Base-by-base conservation (phyloP, 306 rosid species). In the Hippophae tibetana region DNA sequence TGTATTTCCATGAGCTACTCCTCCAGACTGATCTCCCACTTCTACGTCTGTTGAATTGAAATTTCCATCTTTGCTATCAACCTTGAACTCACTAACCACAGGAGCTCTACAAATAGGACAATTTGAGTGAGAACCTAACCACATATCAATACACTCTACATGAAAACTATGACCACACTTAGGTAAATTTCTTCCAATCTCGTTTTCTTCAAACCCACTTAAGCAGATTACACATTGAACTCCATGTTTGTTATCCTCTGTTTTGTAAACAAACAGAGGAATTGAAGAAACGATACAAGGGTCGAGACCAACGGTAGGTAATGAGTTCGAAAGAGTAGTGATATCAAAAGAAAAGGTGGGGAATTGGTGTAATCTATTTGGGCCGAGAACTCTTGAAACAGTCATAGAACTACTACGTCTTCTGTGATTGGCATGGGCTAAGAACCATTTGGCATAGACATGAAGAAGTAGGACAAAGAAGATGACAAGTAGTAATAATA, bases 381-480 rank as follows among this genome's bases (percentile, higher is more conserved):
- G 97, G 7, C 79, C 71, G 11, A 79, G 83, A 6, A 79, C 72
- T 12, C 75, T 79, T 13, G 96, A 81, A 63, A 83, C 85, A 0
- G 84, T 65, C 8, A 80, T 72, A 3, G 94, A 63, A 38, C 74
- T 67, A 52, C 74, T 13, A 9, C 88, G 80, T 2, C 68, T 86
- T 9, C 73, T 79, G 65, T 54, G 85, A 13, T 75, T 78, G 45
- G 90, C 67, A 3, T 76, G 96, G 42, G 87, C 78, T 1, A 85
- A 54, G 84, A 93, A 86, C 85, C 95, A 86, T 41, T 82, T 82
- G 41, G 99, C 99, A 69, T 86, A 93, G 63, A 86, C 69, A 48
- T 93, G 99, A 64, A 93, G 99, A 25, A 93, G 75, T 10, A 93
- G 79, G 52, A 93, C 99, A 70, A 93, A 93, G 81, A 93, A 86